These are phyloP conservation scores for Chloranthus sessilifolius DNA, from an alignment of 164 flowering plant genomes.

Conservation along the genomic window DNA sequence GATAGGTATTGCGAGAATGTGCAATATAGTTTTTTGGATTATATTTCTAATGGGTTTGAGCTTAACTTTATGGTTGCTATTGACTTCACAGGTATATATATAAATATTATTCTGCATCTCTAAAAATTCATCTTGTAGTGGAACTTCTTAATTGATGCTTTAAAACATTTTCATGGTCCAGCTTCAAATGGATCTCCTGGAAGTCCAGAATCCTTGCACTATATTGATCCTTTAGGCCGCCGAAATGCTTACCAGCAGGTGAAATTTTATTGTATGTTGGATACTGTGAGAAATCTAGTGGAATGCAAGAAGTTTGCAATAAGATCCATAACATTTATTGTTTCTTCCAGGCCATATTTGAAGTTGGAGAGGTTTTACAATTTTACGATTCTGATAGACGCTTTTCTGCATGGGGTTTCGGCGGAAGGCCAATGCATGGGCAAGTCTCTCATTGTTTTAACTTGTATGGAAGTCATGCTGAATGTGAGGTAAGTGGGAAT, in stretches of 20 bases:
- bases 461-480: constrained; percentile 48
- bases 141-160: neutral
- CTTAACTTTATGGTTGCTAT: constrained; percentile 94
- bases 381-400: constrained; percentile 80
- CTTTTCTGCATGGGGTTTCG: constrained; percentile 97
- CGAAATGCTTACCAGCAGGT: constrained; percentile 91
- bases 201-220: constrained; percentile 70
- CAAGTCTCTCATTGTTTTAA: constrained; percentile 80
- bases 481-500: constrained; percentile 45
- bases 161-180: constrained; percentile 17
- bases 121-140: neutral
- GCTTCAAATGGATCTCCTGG: constrained; percentile 93
- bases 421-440: constrained; percentile 53
- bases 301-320: too few relatives aligned
- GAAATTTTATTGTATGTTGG: constrained; percentile 3
- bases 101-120: too few relatives aligned
- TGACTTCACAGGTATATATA: constrained; percentile 77
- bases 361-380: constrained; percentile 73
- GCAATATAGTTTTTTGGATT: constrained; percentile 76
- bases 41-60: constrained; percentile 86
- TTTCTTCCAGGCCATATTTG: constrained; percentile 61
- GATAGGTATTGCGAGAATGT: constrained; percentile 56
- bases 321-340: neutral
- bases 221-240: constrained; percentile 69
- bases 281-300: neutral